Conservation (phyloP, 73 alveolate species). For the Halteria grandinella region DNA sequence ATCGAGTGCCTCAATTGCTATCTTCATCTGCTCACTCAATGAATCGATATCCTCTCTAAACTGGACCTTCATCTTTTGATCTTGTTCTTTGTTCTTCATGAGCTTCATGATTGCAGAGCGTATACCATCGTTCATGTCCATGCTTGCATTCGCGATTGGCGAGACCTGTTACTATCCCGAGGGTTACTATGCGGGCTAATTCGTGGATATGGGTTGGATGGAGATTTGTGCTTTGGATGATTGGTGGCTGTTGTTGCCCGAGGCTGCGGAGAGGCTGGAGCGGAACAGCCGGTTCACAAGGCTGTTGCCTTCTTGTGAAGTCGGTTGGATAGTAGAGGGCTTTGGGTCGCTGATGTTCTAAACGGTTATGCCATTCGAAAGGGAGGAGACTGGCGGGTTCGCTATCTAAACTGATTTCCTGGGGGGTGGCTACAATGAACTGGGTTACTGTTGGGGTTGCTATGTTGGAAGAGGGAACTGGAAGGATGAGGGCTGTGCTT, state of each 20-base stretch:
- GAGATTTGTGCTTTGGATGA: not conserved
- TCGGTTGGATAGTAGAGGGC: not conserved
- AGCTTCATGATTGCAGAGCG: slow-evolving; percentile 23
- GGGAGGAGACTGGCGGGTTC: not conserved
- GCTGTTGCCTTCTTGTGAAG: no score
- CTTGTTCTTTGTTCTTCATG: slow-evolving; percentile 49
- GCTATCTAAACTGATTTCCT: not conserved
- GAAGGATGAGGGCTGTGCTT: not conserved
- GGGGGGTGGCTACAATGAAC: no score
- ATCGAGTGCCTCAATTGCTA: not conserved
- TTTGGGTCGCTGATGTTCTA: not conserved
- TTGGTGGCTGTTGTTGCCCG: not conserved
- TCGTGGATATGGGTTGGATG: not conserved
- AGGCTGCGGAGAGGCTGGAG: no score
- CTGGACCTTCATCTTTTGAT: slow-evolving; percentile 18
- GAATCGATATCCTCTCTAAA: slow-evolving; percentile 38
- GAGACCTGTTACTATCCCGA: not conserved
- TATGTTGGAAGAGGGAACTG: not conserved
- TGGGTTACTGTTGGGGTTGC: not conserved
- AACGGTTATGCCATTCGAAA: not conserved
- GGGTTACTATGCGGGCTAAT: not conserved
- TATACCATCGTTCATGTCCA: not conserved
- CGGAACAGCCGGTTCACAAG: no score
- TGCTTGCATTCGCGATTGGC: not conserved
- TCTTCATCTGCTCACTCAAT: not conserved